Percentiles rank a stretch among this genome's conserved stretches.
Conservation (phyloP, 148 eudicot genomes). For the Heliosperma pusillum region DNA sequence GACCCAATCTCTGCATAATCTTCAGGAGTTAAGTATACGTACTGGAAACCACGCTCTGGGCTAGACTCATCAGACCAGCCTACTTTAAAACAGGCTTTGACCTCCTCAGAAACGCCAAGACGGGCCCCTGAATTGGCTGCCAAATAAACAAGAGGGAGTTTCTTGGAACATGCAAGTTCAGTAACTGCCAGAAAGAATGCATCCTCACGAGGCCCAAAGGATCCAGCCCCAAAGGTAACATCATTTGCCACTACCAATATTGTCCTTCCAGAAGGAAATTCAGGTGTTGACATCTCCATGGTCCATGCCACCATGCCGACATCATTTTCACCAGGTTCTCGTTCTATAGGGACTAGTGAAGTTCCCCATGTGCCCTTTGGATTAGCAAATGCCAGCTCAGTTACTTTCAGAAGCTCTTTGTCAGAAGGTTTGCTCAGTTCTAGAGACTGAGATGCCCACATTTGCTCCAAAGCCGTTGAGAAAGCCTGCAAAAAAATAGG, state of each 20-base stretch:
- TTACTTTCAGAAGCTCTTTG: conserved; percentile 53
- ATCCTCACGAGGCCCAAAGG: conserved; percentile 94
- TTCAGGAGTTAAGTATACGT: conserved; percentile 82
- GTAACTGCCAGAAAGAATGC: conserved; percentile 94
- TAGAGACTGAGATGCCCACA: conserved; percentile 57
- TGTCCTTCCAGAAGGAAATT: conserved; percentile 85
- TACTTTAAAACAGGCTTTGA: conserved; percentile 83
- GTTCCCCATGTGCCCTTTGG: conserved; percentile 71
- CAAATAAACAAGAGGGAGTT: conserved; percentile 84
- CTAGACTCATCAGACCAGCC: conserved; percentile 87
- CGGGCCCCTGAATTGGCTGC: conserved; percentile 99
- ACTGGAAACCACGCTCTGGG: conserved; percentile 88
- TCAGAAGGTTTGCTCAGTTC: conserved; percentile 40
- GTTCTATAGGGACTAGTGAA: conserved; percentile 53
- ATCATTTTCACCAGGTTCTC: conserved; percentile 72
- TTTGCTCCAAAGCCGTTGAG: conserved; percentile 63
- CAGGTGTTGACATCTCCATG: conserved; percentile 95
- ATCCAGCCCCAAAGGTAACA: conserved; percentile 89
- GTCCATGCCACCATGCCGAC: conserved; percentile 97
- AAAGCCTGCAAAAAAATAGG: conserved; percentile 53
- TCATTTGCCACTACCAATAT: conserved; percentile 81
- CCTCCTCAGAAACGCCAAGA: conserved; percentile 93
- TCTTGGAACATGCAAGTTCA: conserved; percentile 74
- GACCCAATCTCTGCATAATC: conserved; percentile 57
- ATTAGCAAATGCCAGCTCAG: conserved; percentile 76